Percentiles rank a stretch among this genome's conserved stretches.
phyloP scores from a whole-genome alignment of 805 yeast genomes.

The Metschnikowia cerradonensis region DNA sequence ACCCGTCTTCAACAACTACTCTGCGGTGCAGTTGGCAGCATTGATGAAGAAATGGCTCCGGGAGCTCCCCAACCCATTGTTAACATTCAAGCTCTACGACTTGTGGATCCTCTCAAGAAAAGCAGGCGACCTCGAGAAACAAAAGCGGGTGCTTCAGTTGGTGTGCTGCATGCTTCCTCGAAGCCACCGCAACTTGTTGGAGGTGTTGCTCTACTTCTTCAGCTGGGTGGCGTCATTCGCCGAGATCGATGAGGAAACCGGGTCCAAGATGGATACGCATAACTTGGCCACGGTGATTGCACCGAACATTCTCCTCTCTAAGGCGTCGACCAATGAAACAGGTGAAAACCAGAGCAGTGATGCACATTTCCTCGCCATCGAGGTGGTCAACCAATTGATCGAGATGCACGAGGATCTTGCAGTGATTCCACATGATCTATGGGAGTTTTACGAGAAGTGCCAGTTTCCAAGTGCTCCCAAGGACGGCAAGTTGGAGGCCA shows the following conservation, averaged over 20 bases:
- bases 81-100: slow-evolving; percentile 71
- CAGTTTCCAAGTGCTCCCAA: slow-evolving; percentile 27
- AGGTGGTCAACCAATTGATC: slow-evolving; percentile 79
- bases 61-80: slow-evolving; percentile 87
- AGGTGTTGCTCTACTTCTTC: slow-evolving; percentile 79
- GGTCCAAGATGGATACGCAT: slow-evolving; percentile 92
- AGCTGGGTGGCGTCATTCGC: slow-evolving; percentile 97
- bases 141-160: slow-evolving; percentile 55
- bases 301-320: slow-evolving; percentile 78
- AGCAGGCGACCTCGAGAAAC: slow-evolving; percentile 42
- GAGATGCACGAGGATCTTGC: slow-evolving; percentile 76
- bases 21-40: slow-evolving; percentile 90
- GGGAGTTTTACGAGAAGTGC: slow-evolving; percentile 45
- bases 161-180: slow-evolving; percentile 77
- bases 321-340: slow-evolving; percentile 32
- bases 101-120: slow-evolving; percentile 70
- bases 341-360: slow-evolving; percentile 46
- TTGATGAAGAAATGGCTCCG: slow-evolving; percentile 85
- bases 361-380: slow-evolving; percentile 82
- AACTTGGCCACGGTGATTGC: slow-evolving; percentile 93
- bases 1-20: slow-evolving; percentile 70
- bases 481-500: slow-evolving; percentile 13
- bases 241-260: slow-evolving; percentile 79
- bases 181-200: slow-evolving; percentile 77
- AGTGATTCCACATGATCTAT: slow-evolving; percentile 65